phyloP scores from a whole-genome alignment of 768 basidiomycete genomes.

The Sarcomyxa edulis region DNA sequence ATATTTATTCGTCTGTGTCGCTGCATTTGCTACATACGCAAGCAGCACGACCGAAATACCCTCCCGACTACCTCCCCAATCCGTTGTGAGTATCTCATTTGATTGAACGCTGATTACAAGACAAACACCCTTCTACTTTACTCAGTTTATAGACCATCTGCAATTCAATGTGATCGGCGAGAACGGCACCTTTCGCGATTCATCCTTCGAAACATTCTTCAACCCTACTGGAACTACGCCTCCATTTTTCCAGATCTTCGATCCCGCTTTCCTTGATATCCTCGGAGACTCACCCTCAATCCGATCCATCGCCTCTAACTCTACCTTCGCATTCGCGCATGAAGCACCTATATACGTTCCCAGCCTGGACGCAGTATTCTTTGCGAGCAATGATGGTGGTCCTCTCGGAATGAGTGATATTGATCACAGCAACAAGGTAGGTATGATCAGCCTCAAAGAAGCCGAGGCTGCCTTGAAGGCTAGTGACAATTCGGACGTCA shows the following conservation, averaged over 20 bases:
- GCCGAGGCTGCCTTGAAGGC: conserved; percentile 40
- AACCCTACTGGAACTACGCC: conserved; percentile 57
- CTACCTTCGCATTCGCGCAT: conserved; percentile 68
- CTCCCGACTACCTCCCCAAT: conserved; percentile 18
- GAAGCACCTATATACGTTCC: conserved; percentile 70
- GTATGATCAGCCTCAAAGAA: conserved; percentile 56
- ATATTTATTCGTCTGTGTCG: too few species aligned
- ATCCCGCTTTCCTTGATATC: conserved; percentile 49
- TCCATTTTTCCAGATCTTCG: conserved; percentile 54
- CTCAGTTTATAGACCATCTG: conserved; percentile 45
- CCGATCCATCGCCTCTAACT: conserved; percentile 52
- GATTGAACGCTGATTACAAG: neutral
- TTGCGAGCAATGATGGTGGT: conserved; percentile 67
- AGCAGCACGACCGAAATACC: conserved; percentile 10
- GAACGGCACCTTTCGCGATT: conserved; percentile 32
- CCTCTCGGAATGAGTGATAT: conserved; percentile 57
- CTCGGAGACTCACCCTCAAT: conserved; percentile 56
- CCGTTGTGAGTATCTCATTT: conserved; percentile 15
- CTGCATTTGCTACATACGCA: conserved; percentile 3
- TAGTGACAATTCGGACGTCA: conserved; percentile 28
- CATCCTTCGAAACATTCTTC: conserved; percentile 37
- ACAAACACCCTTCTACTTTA: neutral
- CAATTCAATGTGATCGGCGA: conserved; percentile 47
- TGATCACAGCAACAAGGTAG: conserved; percentile 57
- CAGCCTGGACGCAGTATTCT: conserved; percentile 69